Base-by-base conservation (phyloP, 805 yeast species). In the Candida vaughaniae region DNA sequence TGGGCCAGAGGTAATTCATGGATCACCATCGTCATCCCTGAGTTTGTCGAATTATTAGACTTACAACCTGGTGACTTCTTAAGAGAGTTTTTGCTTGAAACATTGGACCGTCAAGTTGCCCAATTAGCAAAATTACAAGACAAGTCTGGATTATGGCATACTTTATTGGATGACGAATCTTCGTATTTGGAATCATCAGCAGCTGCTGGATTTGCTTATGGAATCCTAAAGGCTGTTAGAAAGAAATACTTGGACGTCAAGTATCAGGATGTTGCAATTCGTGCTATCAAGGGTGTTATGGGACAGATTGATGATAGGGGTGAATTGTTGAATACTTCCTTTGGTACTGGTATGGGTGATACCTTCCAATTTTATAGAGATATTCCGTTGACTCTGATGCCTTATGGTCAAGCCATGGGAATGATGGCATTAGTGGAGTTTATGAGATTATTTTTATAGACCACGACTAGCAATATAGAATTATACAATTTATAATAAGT, bases 1-100 rank as follows among this genome's bases (percentile, higher is more conserved):
- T 61, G 67, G 67, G 67, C 66, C 15, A 42, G 67, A 31, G 66
- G 66, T 10, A 61, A 61, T 40, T 48, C 59, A 16, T 62, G 66
- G 67, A 45, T 62, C 35, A 62, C 66, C 12, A 61, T 62, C 30
- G 64, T 57, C 8, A 58, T 62, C 39, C 67, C 66, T 11, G 67
- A 61, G 33, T 49, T 61, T 30, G 51, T 62, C 26, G 67, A 60
- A 33, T 42, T 57, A 23, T 46, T 62, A 17, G 46, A 57, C 17
- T 38, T 59, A 6, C 52, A 46, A 18, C 44, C 47, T 12, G 59
- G 53, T 18, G 66, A 58, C 37, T 52, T 45, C 29, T 47, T 60
- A 33, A 42, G 64, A 29, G 48, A 45, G 17, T 52, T 48, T 38
- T 43, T 62, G 20, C 37, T 52, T 23, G 62, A 58, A 33, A 51